phyloP scores from a whole-genome alignment of 1,284 basidiomycete genomes.

The Rhodotorula sp. region DNA sequence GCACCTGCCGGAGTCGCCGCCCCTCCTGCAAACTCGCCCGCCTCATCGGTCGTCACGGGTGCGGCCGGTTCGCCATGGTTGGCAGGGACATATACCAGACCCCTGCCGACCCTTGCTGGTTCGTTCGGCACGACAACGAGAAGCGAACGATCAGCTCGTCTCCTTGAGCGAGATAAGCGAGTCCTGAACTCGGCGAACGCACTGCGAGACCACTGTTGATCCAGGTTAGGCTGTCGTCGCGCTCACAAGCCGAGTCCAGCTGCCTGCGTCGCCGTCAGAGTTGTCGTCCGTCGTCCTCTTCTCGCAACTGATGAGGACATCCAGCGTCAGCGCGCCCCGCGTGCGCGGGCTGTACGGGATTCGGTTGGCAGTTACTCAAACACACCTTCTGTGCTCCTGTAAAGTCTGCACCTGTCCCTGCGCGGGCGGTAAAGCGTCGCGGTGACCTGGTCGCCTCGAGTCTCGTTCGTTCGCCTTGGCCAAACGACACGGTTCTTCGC shows the following conservation, averaged over 20 bases:
- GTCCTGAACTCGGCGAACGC: neutral
- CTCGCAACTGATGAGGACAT: neutral
- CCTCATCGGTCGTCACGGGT: neutral
- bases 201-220: conserved; percentile 11
- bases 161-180: no score
- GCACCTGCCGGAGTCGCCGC: neutral
- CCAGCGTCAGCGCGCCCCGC: no score
- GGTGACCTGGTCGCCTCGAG: neutral
- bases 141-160: neutral
- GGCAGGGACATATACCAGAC: conserved; percentile 17
- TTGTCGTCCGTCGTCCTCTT: neutral
- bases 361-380: no score
- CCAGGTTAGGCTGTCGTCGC: conserved; percentile 2
- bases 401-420: neutral
- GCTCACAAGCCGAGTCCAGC: no score
- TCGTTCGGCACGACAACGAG: neutral
- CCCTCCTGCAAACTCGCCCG: no score
- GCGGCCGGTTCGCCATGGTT: neutral
- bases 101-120: conserved; percentile 23
- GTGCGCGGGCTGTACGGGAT: no score
- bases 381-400: neutral
- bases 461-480: no score
- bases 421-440: neutral
- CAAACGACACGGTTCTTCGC: no score
- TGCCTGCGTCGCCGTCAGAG: neutral